Base-by-base conservation (phyloP, 106 monocot species). In the Platanthera guangdongensis region DNA sequence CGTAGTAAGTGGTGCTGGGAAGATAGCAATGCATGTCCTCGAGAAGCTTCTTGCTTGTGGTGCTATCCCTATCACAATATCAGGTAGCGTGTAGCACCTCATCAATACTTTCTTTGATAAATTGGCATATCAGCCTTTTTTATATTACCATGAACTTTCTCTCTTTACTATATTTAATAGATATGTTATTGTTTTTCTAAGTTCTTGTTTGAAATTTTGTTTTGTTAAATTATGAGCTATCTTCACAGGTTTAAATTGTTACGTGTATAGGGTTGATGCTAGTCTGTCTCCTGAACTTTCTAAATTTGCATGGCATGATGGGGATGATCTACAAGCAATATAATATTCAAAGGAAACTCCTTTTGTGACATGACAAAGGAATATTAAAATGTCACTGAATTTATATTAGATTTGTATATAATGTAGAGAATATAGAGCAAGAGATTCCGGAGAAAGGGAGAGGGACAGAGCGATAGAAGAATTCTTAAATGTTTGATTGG, bases 11-110 rank as follows among this genome's bases (percentile, higher is more conserved):
- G 96, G 96, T 86, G 82, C 93, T 81, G 96, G 96, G 69, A 97
- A 97, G 74, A 91, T 97, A 85, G 96, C 96, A 78, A 89, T 94
- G 87, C 96, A 97, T 85, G 96, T 97, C 52, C 51, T 97, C 65
- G 96, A 97, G 84, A 97, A 97, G 87, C 96, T 97, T 79, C 84
- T 94, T 57, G 75, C 93, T 63, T 94, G 84, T 74, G 93, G 91
- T 82, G 96, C 93, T 68, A 88, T 97, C 28, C 96, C 96, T 18
- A 80, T 97, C 57, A 89, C 96, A 30, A 47, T 97, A 65, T 93
- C 96, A 80, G 96, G 96, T 91, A 83, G 18, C 47, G 12, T 22
- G 39, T 6, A 49, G 50, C 51, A 3, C 19, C n/a, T 77, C 9
- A 75, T 57, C 47, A 70, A 48, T 47, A 16, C 70, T 70, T 70